phyloP scores from a whole-genome alignment of 495 filamentous ascomycete genomes.

The Viridothelium virens region DNA sequence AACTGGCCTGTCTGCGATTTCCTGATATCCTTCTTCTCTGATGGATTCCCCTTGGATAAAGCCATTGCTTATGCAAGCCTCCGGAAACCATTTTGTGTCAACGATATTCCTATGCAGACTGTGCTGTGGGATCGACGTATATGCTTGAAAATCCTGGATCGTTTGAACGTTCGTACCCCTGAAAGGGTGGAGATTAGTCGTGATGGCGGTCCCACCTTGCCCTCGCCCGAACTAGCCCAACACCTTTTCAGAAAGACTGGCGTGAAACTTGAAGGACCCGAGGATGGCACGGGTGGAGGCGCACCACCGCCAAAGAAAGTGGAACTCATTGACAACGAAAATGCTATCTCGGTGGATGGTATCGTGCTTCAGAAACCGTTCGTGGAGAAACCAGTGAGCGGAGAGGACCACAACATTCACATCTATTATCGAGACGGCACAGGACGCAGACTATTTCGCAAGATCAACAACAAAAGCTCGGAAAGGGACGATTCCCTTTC shows the following conservation, averaged over 20 bases:
- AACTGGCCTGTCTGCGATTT: constrained; percentile 72
- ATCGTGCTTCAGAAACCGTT: constrained; percentile 79
- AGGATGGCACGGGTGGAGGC: constrained; percentile 64
- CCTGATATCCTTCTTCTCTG: constrained; percentile 94
- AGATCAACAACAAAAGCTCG: constrained; percentile 96
- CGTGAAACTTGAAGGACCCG: constrained; percentile 64
- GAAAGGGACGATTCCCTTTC: constrained; percentile 73
- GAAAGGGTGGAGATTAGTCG: constrained; percentile 86
- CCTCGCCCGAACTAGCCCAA: constrained; percentile 66
- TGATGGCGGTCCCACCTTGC: constrained; percentile 78
- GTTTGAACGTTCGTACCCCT: constrained; percentile 81
- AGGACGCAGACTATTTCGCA: constrained; percentile 85
- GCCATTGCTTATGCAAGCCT: constrained; percentile 88
- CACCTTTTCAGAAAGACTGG: constrained; percentile 73
- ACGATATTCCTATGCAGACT: constrained; percentile 97
- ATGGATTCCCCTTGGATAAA: constrained; percentile 94
- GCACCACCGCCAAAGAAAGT: constrained; percentile 54
- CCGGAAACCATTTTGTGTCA: constrained; percentile 92
- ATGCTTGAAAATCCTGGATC: constrained; percentile 78
- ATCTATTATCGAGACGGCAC: constrained; percentile 93
- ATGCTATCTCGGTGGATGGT: constrained; percentile 82
- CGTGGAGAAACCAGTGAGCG: constrained; percentile 96
- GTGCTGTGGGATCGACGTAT: constrained; percentile 92
- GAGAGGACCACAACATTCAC: constrained; percentile 97
- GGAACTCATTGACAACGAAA: constrained; percentile 74